Evolutionary conservation across 495 filamentous ascomycete genomes (phyloP).

Genomic region (Aspergillus leporis): DNA sequence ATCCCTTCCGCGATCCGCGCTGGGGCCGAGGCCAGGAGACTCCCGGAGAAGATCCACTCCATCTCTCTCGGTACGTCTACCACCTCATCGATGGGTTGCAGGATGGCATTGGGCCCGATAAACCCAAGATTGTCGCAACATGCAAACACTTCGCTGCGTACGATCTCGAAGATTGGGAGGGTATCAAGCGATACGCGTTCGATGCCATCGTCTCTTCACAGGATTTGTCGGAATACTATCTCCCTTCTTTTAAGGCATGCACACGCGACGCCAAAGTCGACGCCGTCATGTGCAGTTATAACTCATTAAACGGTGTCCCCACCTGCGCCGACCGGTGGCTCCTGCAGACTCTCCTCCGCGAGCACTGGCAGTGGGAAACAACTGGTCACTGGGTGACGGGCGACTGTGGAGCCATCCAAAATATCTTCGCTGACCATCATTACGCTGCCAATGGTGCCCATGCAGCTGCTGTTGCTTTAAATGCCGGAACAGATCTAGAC

Average conservation of each 20-base stretch:
- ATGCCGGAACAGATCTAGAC: slow-evolving; percentile 56
- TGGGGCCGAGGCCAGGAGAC: slow-evolving; percentile 60
- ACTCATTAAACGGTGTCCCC: slow-evolving; percentile 54
- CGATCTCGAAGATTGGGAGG: slow-evolving; percentile 56
- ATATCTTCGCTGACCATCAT: slow-evolving; percentile 50
- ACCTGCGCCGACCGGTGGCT: slow-evolving; percentile 53
- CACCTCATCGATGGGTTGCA: slow-evolving; percentile 55
- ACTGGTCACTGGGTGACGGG: slow-evolving; percentile 47
- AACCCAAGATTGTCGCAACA: slow-evolving; percentile 50
- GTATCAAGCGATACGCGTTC: slow-evolving; percentile 19
- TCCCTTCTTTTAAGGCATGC: slow-evolving; percentile 51
- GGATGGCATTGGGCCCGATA: slow-evolving; percentile 30
- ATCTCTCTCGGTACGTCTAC: slow-evolving; percentile 51
- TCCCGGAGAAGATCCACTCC: slow-evolving; percentile 57
- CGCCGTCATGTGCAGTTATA: slow-evolving; percentile 57
- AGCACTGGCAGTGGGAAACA: slow-evolving; percentile 47
- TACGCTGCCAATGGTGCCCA: slow-evolving; percentile 43
- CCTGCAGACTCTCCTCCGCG: slow-evolving; percentile 52
- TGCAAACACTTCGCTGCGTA: slow-evolving; percentile 63
- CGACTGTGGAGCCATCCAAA: slow-evolving; percentile 53
- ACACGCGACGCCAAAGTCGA: slow-evolving; percentile 52
- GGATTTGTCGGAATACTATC: slow-evolving; percentile 54
- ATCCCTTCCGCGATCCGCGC: slow-evolving; percentile 57
- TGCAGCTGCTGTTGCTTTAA: slow-evolving; percentile 50
- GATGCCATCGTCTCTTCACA: slow-evolving; percentile 23